These are phyloP conservation scores for Phytophthora kernoviae DNA, from an alignment of 352 stramenopile genomes.

Conservation along the genomic window DNA sequence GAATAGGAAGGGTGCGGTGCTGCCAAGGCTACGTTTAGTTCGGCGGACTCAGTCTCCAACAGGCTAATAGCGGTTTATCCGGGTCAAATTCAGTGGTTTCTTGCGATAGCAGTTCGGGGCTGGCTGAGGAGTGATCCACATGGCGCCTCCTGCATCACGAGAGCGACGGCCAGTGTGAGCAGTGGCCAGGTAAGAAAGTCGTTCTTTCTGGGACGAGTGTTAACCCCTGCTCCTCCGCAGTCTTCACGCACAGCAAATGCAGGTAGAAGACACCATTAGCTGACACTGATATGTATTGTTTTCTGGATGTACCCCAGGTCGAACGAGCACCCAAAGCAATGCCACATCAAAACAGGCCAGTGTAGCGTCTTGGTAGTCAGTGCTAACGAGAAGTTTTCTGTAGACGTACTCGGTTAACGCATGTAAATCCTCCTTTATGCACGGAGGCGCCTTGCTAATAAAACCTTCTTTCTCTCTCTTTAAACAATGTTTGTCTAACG, in stretches of 20 bases:
- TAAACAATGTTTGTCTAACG: constrained; percentile 15
- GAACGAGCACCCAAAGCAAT: constrained; percentile 32
- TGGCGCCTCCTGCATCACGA: no score
- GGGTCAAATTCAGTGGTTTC: no score
- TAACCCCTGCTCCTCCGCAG: constrained; percentile 25
- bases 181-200: constrained; percentile 24
- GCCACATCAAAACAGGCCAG: constrained; percentile 34
- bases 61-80: no score
- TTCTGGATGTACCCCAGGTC: constrained; percentile 21
- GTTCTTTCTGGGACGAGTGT: constrained; percentile 18
- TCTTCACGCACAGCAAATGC: constrained; percentile 31
- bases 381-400: no score
- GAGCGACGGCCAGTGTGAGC: constrained; percentile 8
- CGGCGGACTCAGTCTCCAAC: no score
- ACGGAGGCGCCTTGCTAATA: no score
- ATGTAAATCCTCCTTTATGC: neutral
- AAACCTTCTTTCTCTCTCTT: constrained; percentile 18
- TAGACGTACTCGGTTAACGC: neutral
- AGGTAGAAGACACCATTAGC: constrained; percentile 30
- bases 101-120: no score
- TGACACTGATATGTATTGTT: constrained; percentile 19
- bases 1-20: no score
- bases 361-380: constrained; percentile 33
- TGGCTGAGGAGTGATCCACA: no score
- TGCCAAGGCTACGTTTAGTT: no score